Evolutionary conservation across 148 eudicot species (phyloP).

Genomic region (Arbutus unedo): DNA sequence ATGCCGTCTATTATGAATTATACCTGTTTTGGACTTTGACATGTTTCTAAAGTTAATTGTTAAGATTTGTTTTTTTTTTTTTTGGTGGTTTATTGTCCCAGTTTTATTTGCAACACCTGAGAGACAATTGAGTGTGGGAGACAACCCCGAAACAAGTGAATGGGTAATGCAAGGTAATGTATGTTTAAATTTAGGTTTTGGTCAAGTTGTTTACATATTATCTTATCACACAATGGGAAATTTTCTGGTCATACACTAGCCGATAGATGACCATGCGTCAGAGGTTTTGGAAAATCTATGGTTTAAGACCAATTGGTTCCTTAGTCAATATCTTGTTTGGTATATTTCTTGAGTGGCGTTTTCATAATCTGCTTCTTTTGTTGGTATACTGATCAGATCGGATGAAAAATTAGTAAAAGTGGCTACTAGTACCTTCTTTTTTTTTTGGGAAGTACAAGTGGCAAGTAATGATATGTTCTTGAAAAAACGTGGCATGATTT

Average conservation of each 20-base stretch:
- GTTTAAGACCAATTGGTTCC: too few relatives aligned
- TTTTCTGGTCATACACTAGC: not conserved
- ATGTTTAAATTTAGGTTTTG: not conserved
- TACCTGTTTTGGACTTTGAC: not conserved
- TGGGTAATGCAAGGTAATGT: slow-evolving; percentile 91
- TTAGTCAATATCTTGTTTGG: not conserved
- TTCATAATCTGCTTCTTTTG: not conserved
- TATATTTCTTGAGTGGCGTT: not conserved
- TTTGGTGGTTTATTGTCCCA: slow-evolving; percentile 15
- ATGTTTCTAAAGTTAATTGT: not conserved
- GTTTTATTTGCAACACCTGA: slow-evolving; percentile 64
- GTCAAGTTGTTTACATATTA: not conserved
- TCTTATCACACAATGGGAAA: not conserved
- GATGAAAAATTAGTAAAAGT: not conserved
- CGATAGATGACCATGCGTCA: not conserved
- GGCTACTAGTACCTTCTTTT: not conserved
- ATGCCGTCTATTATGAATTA: not conserved
- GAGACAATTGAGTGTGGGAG: slow-evolving; percentile 48
- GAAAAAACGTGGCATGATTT: not conserved
- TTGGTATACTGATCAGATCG: not conserved
- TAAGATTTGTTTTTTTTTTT: not conserved
- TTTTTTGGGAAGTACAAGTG: not conserved
- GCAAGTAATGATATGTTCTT: not conserved
- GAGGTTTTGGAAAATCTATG: not conserved
- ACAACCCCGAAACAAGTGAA: slow-evolving; percentile 63